Conservation (phyloP, 306 rosid species). For the Malus orientalis region DNA sequence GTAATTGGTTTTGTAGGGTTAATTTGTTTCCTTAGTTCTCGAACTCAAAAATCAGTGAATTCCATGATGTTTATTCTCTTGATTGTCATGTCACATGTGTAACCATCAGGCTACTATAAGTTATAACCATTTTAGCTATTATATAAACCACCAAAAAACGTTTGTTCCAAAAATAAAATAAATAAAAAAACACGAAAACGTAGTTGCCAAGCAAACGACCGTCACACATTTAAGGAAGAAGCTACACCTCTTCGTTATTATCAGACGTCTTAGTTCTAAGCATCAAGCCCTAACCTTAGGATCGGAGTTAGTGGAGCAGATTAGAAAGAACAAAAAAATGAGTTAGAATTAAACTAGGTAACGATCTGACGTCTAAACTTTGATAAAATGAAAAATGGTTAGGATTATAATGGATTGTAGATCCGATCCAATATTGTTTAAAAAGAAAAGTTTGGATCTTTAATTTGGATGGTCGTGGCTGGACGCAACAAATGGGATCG, state of each 20-base stretch:
- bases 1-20: background rate
- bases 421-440: background rate
- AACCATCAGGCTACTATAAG: background rate
- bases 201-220: background rate
- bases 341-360: no score
- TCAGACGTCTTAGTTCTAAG: background rate
- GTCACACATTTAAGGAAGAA: background rate
- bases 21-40: background rate
- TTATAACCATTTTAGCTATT: background rate
- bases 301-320: background rate
- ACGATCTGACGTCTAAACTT: no score
- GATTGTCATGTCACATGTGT: background rate
- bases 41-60: background rate
- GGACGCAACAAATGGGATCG: conserved; percentile 10
- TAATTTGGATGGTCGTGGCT: conserved; percentile 13
- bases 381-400: background rate
- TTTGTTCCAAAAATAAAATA: background rate
- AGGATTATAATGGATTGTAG: conserved; percentile 5
- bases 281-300: background rate
- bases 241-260: background rate
- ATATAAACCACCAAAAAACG: background rate
- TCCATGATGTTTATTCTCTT: background rate
- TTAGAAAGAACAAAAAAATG: no score
- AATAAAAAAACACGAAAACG: background rate
- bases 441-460: conserved; percentile 11